Conservation (phyloP, 2,329 filamentous ascomycete species). For the Aureobasidium sp. region DNA sequence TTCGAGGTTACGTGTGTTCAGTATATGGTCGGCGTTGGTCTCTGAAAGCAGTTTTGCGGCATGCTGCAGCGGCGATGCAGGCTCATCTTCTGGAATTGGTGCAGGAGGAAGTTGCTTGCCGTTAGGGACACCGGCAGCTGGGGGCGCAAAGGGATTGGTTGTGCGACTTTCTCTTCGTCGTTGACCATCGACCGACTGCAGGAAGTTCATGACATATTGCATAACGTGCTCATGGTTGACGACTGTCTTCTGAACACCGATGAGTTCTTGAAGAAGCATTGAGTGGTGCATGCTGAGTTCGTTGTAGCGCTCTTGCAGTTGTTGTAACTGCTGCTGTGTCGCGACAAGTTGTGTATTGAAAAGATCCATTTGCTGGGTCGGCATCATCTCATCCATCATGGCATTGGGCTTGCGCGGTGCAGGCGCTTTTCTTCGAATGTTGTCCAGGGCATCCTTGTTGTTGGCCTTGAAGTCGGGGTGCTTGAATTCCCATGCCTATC, state of each 20-base stretch:
- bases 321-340: conserved; percentile 85
- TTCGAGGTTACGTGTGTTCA: conserved; percentile 56
- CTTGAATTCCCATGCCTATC: conserved; percentile 87
- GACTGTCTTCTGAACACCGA: conserved; percentile 60
- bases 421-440: conserved; percentile 90
- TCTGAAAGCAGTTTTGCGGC: conserved; percentile 58
- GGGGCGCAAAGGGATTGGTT: conserved; percentile 28
- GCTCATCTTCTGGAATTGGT: conserved; percentile 44
- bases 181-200: conserved; percentile 57
- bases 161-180: conserved; percentile 52
- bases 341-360: conserved; percentile 82
- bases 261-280: conserved; percentile 54
- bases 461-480: conserved; percentile 94
- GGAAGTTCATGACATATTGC: conserved; percentile 60
- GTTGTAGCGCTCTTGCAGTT: conserved; percentile 73
- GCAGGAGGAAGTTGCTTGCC: conserved; percentile 29
- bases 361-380: conserved; percentile 79
- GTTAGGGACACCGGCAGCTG: conserved; percentile 16
- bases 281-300: conserved; percentile 63
- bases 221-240: conserved; percentile 64
- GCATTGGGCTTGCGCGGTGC: conserved; percentile 67
- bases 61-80: conserved; percentile 59
- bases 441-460: conserved; percentile 93
- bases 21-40: conserved; percentile 55
- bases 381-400: conserved; percentile 63